A percentile compares a stretch with the other conserved stretches of the same genome.
phyloP scores from a whole-genome alignment of 164 flowering plant genomes.

The Saururus chinensis region DNA sequence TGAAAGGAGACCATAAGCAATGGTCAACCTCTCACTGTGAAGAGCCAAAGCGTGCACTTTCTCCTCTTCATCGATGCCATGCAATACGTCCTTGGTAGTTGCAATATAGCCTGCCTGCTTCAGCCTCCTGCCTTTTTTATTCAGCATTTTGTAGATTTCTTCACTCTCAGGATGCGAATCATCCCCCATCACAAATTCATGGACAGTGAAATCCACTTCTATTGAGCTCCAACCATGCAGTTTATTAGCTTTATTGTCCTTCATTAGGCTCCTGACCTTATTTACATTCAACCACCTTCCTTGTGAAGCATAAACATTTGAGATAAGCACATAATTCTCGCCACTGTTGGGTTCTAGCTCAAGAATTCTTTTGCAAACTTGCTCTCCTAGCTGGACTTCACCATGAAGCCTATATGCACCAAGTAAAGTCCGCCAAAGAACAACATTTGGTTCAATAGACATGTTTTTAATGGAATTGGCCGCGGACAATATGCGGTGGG shows the following conservation, averaged over 20 bases:
- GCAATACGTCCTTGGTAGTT: slow-evolving; percentile 1
- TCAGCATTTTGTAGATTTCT: slow-evolving; percentile 6
- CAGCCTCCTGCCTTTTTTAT: slow-evolving; percentile 2
- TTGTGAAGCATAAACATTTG: slow-evolving; percentile 5
- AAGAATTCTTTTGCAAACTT: background rate
- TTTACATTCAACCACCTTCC: slow-evolving; percentile 1
- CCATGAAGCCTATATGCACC: slow-evolving; percentile 8
- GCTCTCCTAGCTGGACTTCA: background rate
- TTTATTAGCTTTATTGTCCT: background rate
- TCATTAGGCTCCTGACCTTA: slow-evolving; percentile 3
- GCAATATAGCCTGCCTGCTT: slow-evolving; percentile 5
- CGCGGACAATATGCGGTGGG: slow-evolving; percentile 13
- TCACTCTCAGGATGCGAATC: slow-evolving; percentile 5
- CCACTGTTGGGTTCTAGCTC: slow-evolving; percentile 6
- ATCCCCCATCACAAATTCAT: slow-evolving; percentile 12
- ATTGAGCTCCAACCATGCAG: slow-evolving; percentile 4
- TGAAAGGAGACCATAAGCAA: slow-evolving; percentile 4
- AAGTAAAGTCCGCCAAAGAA: slow-evolving; percentile 12
- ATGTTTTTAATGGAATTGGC: slow-evolving; percentile 7
- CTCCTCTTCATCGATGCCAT: slow-evolving; percentile 8
- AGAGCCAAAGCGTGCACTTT: slow-evolving; percentile 5
- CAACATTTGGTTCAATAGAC: slow-evolving; percentile 12
- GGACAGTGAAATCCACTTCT: slow-evolving; percentile 5
- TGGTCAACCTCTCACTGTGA: slow-evolving; percentile 6
- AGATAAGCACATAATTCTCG: slow-evolving; percentile 5